These are phyloP conservation scores for Pleurotus tuber-regium DNA, from an alignment of 768 basidiomycete species.

Conservation along the genomic window DNA sequence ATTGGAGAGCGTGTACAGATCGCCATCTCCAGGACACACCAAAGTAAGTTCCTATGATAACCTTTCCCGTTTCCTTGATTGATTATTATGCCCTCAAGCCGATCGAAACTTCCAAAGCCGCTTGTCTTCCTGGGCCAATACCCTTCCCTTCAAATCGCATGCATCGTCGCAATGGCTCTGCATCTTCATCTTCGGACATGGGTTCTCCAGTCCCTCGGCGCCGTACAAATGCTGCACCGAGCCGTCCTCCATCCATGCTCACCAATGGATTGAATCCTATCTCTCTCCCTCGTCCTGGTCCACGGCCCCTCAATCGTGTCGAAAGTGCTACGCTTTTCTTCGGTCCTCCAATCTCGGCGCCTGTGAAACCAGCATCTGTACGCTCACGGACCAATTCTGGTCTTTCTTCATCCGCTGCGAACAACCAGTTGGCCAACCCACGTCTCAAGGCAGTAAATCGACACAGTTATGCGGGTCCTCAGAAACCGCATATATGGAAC, in stretches of 20 bases:
- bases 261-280: conserved; percentile 9
- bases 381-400: conserved; percentile 32
- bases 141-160: conserved; percentile 18
- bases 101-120: conserved; percentile 1
- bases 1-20: conserved; percentile 45
- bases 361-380: conserved; percentile 19
- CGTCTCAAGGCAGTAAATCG: conserved; percentile 42
- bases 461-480: conserved; percentile 65
- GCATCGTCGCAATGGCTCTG: conserved; percentile 35
- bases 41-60: no score
- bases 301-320: conserved; percentile 45
- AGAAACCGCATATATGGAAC: conserved; percentile 36
- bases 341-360: conserved; percentile 49
- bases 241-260: conserved; percentile 23
- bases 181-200: conserved; percentile 44
- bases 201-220: conserved; percentile 56
- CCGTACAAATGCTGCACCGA: conserved; percentile 42
- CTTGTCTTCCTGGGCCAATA: neutral
- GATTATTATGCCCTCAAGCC: no score
- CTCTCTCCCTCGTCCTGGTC: conserved; percentile 24
- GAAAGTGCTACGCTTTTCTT: conserved; percentile 68
- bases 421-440: conserved; percentile 14
- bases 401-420: conserved; percentile 22
- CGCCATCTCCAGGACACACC: conserved; percentile 42
- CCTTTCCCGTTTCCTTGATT: no score